Evolutionary conservation across 164 flowering plant genomes (phyloP), one percentile per base, ranked within the genome.

Genomic region (Aristolochia californica): DNA sequence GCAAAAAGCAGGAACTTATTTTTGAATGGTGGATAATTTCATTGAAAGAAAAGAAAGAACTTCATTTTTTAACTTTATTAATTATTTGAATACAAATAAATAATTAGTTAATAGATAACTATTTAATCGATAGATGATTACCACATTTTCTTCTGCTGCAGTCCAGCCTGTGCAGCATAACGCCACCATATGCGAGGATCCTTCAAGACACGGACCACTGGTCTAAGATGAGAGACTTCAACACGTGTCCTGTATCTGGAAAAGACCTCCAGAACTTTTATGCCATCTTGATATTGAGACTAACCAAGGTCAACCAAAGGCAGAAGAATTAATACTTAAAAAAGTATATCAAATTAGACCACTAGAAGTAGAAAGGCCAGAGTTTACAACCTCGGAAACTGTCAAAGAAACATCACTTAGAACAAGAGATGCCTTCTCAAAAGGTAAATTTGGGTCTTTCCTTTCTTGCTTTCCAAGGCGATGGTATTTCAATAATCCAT

Each of bases 401-500:
- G 91, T 86, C 60, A 90, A 57, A 50, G 86, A 81, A 53, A 94
- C 97, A 76, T 90, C 96, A 66, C 66, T 77, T 28, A 94, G 67
- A 54, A 74, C 72, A 68, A 94, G 75, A 47, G 95, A 82, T 58
- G 91, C 96, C 78, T 82, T 84, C 84, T 94, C 97, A 73, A 79
- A 85, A 14, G 99, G 96, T 67, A 79, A 54, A 55, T 83, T 87
- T 13, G 87, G 84, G 67, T 94, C 81, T 67, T 70, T 79, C 66
- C 90, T 84, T 76, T 90, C 99, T 81, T 84, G 96, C 44, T 87
- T 85, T 51, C 99, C 99, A 63, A 90, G 81, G 43, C 97, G 96
- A 66, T 94, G 91, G 74, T 94, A 94, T 61, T 84, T 80, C 13
- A 94, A 84, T 52, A 64, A 78, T 56, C 95, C 99, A 75, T 94